Base-by-base conservation (phyloP, 2,329 filamentous ascomycete genomes). In the Ophiostoma australiae region DNA sequence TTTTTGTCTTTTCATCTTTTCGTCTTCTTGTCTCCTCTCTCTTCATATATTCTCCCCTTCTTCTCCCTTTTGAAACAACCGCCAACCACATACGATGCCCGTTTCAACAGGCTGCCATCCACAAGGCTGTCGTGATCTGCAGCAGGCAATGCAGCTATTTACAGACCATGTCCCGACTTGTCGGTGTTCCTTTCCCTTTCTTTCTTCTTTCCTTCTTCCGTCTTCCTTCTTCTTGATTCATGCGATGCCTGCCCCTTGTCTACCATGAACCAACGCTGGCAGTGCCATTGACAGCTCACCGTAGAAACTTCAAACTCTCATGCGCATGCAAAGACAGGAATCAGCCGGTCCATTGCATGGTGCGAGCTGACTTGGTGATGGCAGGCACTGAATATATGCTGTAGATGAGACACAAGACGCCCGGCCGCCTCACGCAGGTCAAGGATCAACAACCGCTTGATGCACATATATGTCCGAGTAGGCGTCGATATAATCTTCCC, bases 31-130 rank as follows among this genome's bases (percentile, higher is more conserved):
- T 27, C n/a, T 58, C 11, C 23, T n/a, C 4, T 7, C 27, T 27
- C 23, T 58, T 58, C 13, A 15, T 27, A 8, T 23, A 4, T 58
- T 23, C 52, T 58, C 4, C 17, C 3, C 44, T 48, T 20, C 15
- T 4, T 2, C 4, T 10, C n/a, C 7, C 17, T 27, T 7, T 11
- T 58, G 52, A 58, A 58, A 58, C 52, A 58, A 58, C 17, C 44
- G 3, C 27, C 27, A 31, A n/a, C 44, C 15, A 48, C 10, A 31
- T 27, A 58, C 6, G 3, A 58, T 58, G n/a, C 8, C 8, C 44
- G 23, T 58, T 58, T 58, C 52, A 58, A 58, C 23, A 58, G 52
- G n/a, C 17, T 48, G 17, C 52, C n/a, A 55, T 58, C 52, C 44
- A 31, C 52, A 27, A 58, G 52, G 52, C 52, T 58, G 52, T 58